Base-by-base conservation (phyloP, 345 rosid species). In the Populus nigra region DNA sequence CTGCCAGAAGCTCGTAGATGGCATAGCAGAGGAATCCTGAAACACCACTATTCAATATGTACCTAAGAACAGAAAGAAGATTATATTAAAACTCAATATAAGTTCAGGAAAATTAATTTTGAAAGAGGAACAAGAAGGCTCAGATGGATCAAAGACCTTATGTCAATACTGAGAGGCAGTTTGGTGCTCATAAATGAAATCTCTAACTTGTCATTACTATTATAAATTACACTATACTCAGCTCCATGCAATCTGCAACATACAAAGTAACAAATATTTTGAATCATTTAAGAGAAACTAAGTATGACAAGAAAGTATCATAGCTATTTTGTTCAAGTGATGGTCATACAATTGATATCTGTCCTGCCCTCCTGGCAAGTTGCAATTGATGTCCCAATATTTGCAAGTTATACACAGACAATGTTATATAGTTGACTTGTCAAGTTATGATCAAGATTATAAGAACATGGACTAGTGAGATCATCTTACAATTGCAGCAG, bases 321-420 rank as follows among this genome's bases (percentile, higher is more conserved):
- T 18, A 53, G 23, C 61, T 53, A 53, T 53, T 20, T 53, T 20
- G 31, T 5, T 47, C 29, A 59, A 4, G 65, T 35, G n/a, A 6
- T 35, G 15, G 27, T 22, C 79, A 68, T 71, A 86, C 83, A 75
- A 36, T 67, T 82, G 80, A 69, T 81, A 81, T 77, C 20, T 75
- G 65, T 79, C 82, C 38, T 45, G 49, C 23, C 80, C 80, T 2
- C 80, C 78, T 8, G 83, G 86, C 67, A 79, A 72, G 65, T 47
- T 83, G 86, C 88, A 79, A 38, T 81, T 83, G 50, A 82, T 59
- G 29, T 86, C 86, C 88, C 88, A 86, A 47, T 79, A 86, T 69
- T 85, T 83, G 77, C 76, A 57, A 39, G 62, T 50, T 31, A 35
- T 16, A 43, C 12, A 55, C 22, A 53, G 25, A 73, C 29, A 66